Evolutionary conservation across 495 filamentous ascomycete genomes (phyloP).

Genomic region (Talaromyces nanjingensis): DNA sequence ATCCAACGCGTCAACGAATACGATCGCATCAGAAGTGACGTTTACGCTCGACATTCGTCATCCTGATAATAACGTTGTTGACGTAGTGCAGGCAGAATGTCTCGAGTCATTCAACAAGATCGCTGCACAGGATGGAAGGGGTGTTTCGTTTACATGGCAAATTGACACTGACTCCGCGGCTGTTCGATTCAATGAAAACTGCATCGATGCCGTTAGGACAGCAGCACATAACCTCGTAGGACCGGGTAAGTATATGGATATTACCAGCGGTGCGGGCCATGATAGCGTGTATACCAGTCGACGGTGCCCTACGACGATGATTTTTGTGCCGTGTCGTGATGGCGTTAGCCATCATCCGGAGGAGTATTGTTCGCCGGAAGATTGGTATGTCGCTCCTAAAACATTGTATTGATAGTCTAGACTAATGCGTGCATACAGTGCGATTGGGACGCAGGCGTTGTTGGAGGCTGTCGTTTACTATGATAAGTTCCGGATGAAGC

Average conservation of each 20-base stretch:
- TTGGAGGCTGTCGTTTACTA: conserved; percentile 31
- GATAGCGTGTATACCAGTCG: conserved; percentile 53
- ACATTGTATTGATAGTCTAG: neutral
- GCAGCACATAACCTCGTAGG: conserved; percentile 34
- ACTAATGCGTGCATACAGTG: conserved; percentile 14
- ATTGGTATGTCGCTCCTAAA: conserved; percentile 26
- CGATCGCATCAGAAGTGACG: conserved; percentile 60
- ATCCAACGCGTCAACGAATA: conserved; percentile 62
- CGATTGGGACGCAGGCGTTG: conserved; percentile 27
- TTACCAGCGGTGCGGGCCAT: conserved; percentile 55
- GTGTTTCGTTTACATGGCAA: conserved; percentile 48
- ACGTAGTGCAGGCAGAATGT: conserved; percentile 48
- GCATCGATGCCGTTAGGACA: conserved; percentile 49
- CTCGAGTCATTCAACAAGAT: conserved; percentile 49
- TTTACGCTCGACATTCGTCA: conserved; percentile 70
- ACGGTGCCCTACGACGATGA: conserved; percentile 53
- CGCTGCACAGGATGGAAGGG: conserved; percentile 44
- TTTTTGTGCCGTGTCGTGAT: conserved; percentile 56
- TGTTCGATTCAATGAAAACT: conserved; percentile 62
- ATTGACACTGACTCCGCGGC: conserved; percentile 59
- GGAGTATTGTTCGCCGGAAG: conserved; percentile 49
- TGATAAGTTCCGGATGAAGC: conserved; percentile 15
- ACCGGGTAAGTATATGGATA: conserved; percentile 16
- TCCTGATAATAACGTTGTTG: conserved; percentile 49
- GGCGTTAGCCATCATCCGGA: conserved; percentile 59